These are phyloP conservation scores for Hanseniaspora meyeri DNA, from an alignment of 805 yeast genomes.

Conservation along the genomic window DNA sequence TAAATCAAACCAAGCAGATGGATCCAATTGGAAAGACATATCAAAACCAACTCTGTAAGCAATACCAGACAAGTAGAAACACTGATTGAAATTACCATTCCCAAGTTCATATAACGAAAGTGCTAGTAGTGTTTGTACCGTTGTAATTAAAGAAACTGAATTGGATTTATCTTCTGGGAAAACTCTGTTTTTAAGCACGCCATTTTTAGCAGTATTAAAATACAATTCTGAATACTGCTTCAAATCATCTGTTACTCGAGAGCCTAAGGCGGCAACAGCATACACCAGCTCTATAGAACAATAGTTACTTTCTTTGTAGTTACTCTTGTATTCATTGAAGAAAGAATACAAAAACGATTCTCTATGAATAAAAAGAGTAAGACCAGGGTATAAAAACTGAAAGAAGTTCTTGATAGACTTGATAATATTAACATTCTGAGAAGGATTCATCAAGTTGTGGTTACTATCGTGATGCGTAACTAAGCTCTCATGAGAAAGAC, in stretches of 20 bases:
- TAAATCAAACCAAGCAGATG: constrained; percentile 43
- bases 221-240: constrained; percentile 33
- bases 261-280: constrained; percentile 49
- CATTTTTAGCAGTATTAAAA: constrained; percentile 37
- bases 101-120: constrained; percentile 52
- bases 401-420: constrained; percentile 33
- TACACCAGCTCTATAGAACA: constrained; percentile 44
- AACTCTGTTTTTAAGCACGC: constrained; percentile 29
- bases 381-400: constrained; percentile 56
- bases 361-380: constrained; percentile 48
- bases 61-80: constrained; percentile 52
- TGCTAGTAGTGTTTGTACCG: constrained; percentile 46
- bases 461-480: neutral
- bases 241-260: constrained; percentile 36
- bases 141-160: constrained; percentile 32
- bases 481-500: constrained; percentile 18
- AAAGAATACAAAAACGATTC: constrained; percentile 52
- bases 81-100: constrained; percentile 44
- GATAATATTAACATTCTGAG: constrained; percentile 24
- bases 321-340: constrained; percentile 40
- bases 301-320: constrained; percentile 33
- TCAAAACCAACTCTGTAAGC: constrained; percentile 56
- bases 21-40: constrained; percentile 50
- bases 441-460: constrained; percentile 13
- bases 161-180: constrained; percentile 25